phyloP scores from a whole-genome alignment of 2,329 filamentous ascomycete species.

The Plectosphaerella cucumerina region DNA sequence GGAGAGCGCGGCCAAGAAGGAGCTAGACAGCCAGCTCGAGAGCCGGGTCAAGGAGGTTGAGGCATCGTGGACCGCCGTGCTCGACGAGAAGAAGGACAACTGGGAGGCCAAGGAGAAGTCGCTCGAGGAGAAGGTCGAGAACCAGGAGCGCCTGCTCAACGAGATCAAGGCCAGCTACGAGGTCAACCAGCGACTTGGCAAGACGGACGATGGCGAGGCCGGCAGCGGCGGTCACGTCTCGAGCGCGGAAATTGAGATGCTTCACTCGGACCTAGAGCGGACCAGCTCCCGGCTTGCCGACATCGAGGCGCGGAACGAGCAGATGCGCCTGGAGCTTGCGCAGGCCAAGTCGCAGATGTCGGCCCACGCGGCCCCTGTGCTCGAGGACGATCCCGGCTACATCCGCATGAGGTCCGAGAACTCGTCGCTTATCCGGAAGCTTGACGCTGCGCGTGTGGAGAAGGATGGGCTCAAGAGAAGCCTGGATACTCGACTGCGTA shows the following conservation, averaged over 20 bases:
- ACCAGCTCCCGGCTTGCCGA: slow-evolving; percentile 84
- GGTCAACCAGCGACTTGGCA: slow-evolving; percentile 84
- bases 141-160: slow-evolving; percentile 84
- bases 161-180: slow-evolving; percentile 98
- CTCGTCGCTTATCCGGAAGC: slow-evolving; percentile 80
- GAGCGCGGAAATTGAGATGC: slow-evolving; percentile 89
- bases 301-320: slow-evolving; percentile 90
- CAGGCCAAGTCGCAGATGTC: slow-evolving; percentile 75
- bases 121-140: slow-evolving; percentile 90
- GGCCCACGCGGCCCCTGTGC: slow-evolving; percentile 51
- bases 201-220: slow-evolving; percentile 60
- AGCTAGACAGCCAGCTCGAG: slow-evolving; percentile 74
- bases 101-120: slow-evolving; percentile 92
- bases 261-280: slow-evolving; percentile 85
- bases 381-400: slow-evolving; percentile 88
- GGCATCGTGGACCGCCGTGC: slow-evolving; percentile 79
- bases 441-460: slow-evolving; percentile 80
- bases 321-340: slow-evolving; percentile 83
- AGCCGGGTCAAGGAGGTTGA: slow-evolving; percentile 84
- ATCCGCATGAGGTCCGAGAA: slow-evolving; percentile 90
- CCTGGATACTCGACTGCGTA: slow-evolving; percentile 69
- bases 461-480: slow-evolving; percentile 76
- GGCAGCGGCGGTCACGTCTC: slow-evolving; percentile 62
- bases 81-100: slow-evolving; percentile 93
- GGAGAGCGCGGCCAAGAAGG: slow-evolving; percentile 68